Evolutionary conservation across 768 basidiomycete genomes (phyloP), one percentile per base, ranked within the genome.

Genomic region (Psilocybe azurescens): DNA sequence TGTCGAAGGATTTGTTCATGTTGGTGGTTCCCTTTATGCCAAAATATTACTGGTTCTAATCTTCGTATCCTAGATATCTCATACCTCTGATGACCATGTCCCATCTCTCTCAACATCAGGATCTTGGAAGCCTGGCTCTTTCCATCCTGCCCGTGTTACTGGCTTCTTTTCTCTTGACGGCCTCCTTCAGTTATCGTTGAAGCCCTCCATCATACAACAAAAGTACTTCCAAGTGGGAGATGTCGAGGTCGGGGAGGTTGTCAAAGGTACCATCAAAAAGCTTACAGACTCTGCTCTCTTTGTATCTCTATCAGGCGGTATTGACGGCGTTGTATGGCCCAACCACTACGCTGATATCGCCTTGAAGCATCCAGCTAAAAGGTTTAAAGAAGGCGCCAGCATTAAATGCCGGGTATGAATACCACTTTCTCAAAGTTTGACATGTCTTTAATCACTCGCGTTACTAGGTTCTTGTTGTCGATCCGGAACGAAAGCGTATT

Each of bases 261-360:
- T 99, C 67, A 95, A 91, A 75, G 95, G 93, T 5, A 93, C 89
- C 0, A 86, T 99, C 64, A 96, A 94, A 77, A 89, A 85, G 63
- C 81, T 99, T 53, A 89, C 89, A 2, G 89, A 93, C 60, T 82
- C 86, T 36, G 90, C 86, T 0, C 77, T 99, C 39, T 97, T 97
- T 70, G 87, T 99, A 46, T 88, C 92, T 30, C 80, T 99, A 58
- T 87, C 90, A 4, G 94, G 93, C 5, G 93, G 85, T 62, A 88
- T 98, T 33, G 94, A 97, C 70, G 97, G 93, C 30, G 90, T 97
- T 29, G 82, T 98, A 20, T 97, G 94, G 92, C 95, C 96, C 0
- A 86, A 88, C 63, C 97, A 99, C 72, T 97, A 93, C 72, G 95
- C 97, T 10, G 97, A 99, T 73, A 95, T 99, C 69, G 73, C 79